phyloP scores from a whole-genome alignment of 768 basidiomycete genomes.

The Mycena capillaripes region DNA sequence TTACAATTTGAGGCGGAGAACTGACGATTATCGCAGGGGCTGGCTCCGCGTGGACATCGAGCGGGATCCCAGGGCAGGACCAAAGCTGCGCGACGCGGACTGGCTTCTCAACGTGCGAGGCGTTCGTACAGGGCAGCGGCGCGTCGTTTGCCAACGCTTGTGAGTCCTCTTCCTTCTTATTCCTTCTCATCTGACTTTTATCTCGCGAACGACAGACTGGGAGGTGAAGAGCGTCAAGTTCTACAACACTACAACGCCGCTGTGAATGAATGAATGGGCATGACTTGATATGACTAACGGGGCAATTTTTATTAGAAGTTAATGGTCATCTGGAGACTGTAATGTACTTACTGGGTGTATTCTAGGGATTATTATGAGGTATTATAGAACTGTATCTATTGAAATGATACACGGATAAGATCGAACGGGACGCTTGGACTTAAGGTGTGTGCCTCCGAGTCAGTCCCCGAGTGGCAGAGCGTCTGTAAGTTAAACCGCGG shows the following conservation, averaged over 20 bases:
- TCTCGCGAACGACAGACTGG: conserved; percentile 70
- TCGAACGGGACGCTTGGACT: too few species aligned
- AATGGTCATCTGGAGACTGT: too few species aligned
- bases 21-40: conserved; percentile 59
- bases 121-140: conserved; percentile 82
- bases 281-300: too few species aligned
- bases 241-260: conserved; percentile 51
- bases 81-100: conserved; percentile 89
- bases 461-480: too few species aligned
- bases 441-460: too few species aligned
- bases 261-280: conserved; percentile 10
- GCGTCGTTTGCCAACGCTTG: conserved; percentile 82
- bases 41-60: conserved; percentile 76
- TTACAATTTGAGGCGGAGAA: too few species aligned
- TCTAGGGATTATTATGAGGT: too few species aligned
- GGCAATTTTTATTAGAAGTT: too few species aligned
- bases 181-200: conserved; percentile 19
- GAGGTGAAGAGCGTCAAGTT: conserved; percentile 83
- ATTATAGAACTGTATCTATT: too few species aligned
- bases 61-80: conserved; percentile 87
- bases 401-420: too few species aligned
- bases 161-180: conserved; percentile 57
- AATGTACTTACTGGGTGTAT: too few species aligned
- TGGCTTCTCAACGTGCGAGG: conserved; percentile 84
- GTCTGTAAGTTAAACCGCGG: too few species aligned